Percentiles rank a stretch among this genome's conserved stretches.
Evolutionary conservation across 2,329 filamentous ascomycete species (phyloP).

Genomic region (Scedosporium apiospermum): DNA sequence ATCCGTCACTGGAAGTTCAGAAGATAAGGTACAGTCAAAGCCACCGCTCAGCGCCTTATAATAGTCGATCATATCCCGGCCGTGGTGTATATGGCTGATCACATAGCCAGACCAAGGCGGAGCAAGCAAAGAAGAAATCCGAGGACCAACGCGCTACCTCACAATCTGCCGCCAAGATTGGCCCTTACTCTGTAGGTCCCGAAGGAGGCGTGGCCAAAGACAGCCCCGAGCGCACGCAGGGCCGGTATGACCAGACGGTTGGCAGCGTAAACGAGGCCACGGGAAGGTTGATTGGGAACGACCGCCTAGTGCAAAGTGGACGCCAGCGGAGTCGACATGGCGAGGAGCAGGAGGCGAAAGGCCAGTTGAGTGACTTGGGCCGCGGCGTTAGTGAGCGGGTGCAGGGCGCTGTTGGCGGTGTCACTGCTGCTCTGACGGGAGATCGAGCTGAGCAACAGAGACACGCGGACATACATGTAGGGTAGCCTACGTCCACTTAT

Average conservation of each 20-base stretch:
- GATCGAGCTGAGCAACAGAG: slow-evolving; percentile 29
- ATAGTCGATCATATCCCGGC: not conserved
- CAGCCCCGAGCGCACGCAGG: slow-evolving; percentile 59
- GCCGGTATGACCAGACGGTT: slow-evolving; percentile 82
- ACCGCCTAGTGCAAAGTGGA: slow-evolving; percentile 64
- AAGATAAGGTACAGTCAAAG: not conserved
- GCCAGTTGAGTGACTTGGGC: slow-evolving; percentile 64
- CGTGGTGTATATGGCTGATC: slow-evolving; percentile 16
- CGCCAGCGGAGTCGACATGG: slow-evolving; percentile 71
- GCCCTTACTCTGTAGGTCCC: slow-evolving; percentile 28
- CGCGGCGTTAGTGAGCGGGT: slow-evolving; percentile 33
- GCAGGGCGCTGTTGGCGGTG: slow-evolving; percentile 60
- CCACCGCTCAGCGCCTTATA: not conserved
- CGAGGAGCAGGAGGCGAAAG: slow-evolving; percentile 71
- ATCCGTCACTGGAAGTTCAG: slow-evolving; percentile 57
- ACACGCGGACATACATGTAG: slow-evolving; percentile 2
- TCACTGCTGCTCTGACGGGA: slow-evolving; percentile 63
- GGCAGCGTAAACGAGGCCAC: slow-evolving; percentile 75
- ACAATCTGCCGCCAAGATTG: slow-evolving; percentile 47
- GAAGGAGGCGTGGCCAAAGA: slow-evolving; percentile 60
- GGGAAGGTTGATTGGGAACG: slow-evolving; percentile 65
- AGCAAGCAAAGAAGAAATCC: slow-evolving; percentile 56
- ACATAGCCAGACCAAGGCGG: slow-evolving; percentile 54
- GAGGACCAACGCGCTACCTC: slow-evolving; percentile 62
- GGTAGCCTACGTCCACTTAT: not conserved